Conservation (phyloP, 169 alveolate species). For the Eimeria maxima region DNA sequence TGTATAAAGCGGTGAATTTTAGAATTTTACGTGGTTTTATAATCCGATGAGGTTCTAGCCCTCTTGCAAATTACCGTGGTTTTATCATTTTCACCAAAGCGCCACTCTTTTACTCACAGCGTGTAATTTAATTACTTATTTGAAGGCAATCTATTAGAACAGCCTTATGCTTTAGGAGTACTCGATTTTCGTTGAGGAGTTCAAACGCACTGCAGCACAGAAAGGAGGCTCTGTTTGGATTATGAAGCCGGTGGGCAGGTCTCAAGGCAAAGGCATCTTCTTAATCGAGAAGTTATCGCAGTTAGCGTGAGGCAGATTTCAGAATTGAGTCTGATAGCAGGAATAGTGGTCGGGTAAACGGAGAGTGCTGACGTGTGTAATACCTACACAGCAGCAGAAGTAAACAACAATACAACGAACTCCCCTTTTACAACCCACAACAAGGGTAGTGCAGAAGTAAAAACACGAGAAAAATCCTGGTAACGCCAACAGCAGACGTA, state of each 20-base stretch:
- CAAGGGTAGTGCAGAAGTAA: too few species aligned
- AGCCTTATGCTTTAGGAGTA: conserved; percentile 88
- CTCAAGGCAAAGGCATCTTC: conserved; percentile 98
- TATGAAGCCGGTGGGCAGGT: conserved; percentile 97
- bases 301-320: conserved; percentile 86
- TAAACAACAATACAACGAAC: too few species aligned
- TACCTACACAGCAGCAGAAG: too few species aligned
- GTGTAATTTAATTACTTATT: background rate
- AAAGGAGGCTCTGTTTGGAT: conserved; percentile 92
- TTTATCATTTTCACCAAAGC: too few species aligned
- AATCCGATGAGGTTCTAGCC: too few species aligned
- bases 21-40: too few species aligned
- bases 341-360: background rate
- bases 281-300: conserved; percentile 95
- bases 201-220: conserved; percentile 91
- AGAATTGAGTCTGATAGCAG: background rate
- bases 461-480: too few species aligned
- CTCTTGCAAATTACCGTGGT: too few species aligned
- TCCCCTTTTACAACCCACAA: too few species aligned
- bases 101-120: too few species aligned
- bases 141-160: background rate
- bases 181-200: conserved; percentile 97
- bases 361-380: background rate
- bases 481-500: too few species aligned
- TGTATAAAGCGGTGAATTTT: too few species aligned